Percentiles rank a stretch among this genome's conserved stretches.
phyloP scores from a whole-genome alignment of 1,284 basidiomycete species.

The Pseudozyma flocculosa region DNA sequence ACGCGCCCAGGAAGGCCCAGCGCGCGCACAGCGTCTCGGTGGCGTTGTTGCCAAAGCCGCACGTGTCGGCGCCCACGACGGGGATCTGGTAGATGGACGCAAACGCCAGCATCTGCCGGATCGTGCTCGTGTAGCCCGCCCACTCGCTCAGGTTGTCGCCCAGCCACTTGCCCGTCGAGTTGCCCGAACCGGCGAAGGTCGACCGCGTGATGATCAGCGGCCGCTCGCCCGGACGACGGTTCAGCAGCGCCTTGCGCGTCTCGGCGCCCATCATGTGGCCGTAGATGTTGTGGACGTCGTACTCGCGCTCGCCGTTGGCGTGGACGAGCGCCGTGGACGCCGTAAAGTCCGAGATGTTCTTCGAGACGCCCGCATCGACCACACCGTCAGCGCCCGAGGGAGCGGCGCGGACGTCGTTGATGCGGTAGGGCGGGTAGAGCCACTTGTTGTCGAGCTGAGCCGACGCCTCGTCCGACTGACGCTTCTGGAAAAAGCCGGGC shows the following conservation, averaged over 20 bases:
- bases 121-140: conserved; percentile 63
- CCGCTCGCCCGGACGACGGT: conserved; percentile 30
- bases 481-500: conserved; percentile 17
- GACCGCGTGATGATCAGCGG: conserved; percentile 45
- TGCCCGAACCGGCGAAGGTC: conserved; percentile 40
- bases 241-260: conserved; percentile 24
- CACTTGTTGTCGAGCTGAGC: conserved; percentile 27
- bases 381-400: conserved; percentile 56
- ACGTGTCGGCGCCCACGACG: conserved; percentile 36
- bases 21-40: conserved; percentile 70
- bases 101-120: conserved; percentile 73
- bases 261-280: conserved; percentile 29
- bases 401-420: conserved; percentile 71
- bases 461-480: conserved; percentile 8
- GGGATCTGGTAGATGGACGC: conserved; percentile 61
- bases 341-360: conserved; percentile 17
- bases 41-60: conserved; percentile 63
- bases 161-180: conserved; percentile 55
- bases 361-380: conserved; percentile 60
- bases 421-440: conserved; percentile 22
- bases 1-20: conserved; percentile 39
- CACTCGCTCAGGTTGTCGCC: conserved; percentile 71
- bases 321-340: conserved; percentile 58
- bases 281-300: conserved; percentile 57
- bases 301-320: conserved; percentile 35